These are phyloP conservation scores for Musa schizocarpa DNA, from an alignment of 176 grass and related monocot genomes.

Conservation along the genomic window DNA sequence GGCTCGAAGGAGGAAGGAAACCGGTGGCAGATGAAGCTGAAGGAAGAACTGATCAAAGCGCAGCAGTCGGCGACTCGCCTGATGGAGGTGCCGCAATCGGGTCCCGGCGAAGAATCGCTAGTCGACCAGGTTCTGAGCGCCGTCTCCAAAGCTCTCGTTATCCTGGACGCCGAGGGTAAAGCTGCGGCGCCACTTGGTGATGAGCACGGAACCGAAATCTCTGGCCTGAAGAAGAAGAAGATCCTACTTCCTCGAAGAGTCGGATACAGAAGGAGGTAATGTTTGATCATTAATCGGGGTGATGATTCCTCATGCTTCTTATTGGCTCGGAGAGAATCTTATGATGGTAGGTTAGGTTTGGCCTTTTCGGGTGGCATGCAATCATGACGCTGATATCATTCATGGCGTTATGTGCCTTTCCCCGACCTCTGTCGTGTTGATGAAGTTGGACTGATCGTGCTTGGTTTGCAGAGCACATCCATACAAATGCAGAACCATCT, in stretches of 20 bases:
- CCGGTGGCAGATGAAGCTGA: background rate
- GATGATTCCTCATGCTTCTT: background rate
- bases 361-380: background rate
- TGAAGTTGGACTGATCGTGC: background rate
- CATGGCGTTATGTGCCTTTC: background rate
- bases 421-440: background rate
- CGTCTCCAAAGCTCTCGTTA: background rate
- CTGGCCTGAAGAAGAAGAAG: constrained; percentile 5
- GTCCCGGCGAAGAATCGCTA: background rate
- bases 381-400: background rate
- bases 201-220: background rate
- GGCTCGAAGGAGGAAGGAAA: background rate
- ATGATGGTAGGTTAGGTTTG: background rate
- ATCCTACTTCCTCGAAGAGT: background rate
- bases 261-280: constrained; percentile 4
- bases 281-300: background rate
- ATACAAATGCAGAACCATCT: constrained; percentile 13
- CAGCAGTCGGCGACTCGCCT: background rate
- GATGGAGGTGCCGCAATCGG: no score
- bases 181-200: background rate
- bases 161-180: background rate
- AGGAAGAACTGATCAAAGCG: constrained; percentile 1
- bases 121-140: background rate
- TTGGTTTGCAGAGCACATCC: constrained; percentile 37
- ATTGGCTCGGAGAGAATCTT: background rate